These are phyloP conservation scores for Leptodermis oblonga DNA, from an alignment of 257 asterid genomes.

Conservation along the genomic window DNA sequence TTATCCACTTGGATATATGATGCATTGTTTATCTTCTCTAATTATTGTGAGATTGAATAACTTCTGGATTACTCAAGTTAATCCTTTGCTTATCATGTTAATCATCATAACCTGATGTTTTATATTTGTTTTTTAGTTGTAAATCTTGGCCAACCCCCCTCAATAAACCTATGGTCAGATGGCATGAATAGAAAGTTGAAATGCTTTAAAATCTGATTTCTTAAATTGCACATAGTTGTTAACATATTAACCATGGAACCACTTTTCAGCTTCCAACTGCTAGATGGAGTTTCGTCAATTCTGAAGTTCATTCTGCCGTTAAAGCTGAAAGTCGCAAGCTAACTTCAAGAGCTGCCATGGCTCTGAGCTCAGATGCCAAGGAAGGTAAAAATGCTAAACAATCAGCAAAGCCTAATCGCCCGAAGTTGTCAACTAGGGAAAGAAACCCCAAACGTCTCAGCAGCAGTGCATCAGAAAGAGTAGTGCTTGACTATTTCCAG, in stretches of 20 bases:
- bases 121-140: background rate
- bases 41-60: background rate
- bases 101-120: background rate
- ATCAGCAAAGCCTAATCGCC: conserved; percentile 9
- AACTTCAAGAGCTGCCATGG: conserved; percentile 4
- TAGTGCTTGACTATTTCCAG: conserved; percentile 29
- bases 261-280: conserved; percentile 23
- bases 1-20: background rate
- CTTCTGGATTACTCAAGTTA: background rate
- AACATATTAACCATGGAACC: conserved; percentile 24
- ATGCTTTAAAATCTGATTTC: background rate
- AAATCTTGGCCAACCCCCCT: background rate
- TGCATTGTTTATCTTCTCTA: background rate
- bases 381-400: conserved; percentile 9
- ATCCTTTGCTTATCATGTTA: background rate
- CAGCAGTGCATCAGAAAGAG: conserved; percentile 29
- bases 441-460: conserved; percentile 35
- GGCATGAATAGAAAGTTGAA: background rate
- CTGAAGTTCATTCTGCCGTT: conserved; percentile 2
- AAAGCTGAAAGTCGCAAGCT: conserved; percentile 1
- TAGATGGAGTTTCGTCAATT: conserved; percentile 16
- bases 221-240: conserved; percentile 2
- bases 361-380: conserved; percentile 9
- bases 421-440: conserved; percentile 26
- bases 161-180: background rate